A percentile compares a stretch with the other conserved stretches of the same genome.
Conservation (phyloP, 2,329 filamentous ascomycete species). For the Cladophialophora psammophila region DNA sequence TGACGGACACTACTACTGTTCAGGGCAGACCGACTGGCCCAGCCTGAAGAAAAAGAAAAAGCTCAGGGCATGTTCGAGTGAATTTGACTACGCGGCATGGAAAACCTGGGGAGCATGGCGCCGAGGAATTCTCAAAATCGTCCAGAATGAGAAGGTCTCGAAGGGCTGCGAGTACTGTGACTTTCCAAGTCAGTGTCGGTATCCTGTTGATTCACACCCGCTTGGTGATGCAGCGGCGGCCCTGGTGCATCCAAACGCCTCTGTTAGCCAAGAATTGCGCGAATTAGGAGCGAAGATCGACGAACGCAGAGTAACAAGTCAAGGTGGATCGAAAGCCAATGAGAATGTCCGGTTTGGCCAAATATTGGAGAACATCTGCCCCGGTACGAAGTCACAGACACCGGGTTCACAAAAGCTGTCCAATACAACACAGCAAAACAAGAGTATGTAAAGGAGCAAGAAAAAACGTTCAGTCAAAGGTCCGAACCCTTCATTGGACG, state of each 20-base stretch:
- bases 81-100: slow-evolving; percentile 64
- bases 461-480: slow-evolving; percentile 6
- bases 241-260: neutral
- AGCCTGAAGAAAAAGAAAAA: slow-evolving; percentile 44
- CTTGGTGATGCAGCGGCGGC: slow-evolving; percentile 1
- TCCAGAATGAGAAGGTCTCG: slow-evolving; percentile 20
- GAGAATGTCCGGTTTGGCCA: slow-evolving; percentile 29
- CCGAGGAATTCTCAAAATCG: slow-evolving; percentile 27
- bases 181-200: slow-evolving; percentile 40
- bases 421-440: slow-evolving; percentile 4
- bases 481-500: slow-evolving; percentile 6
- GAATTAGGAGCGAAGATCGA: neutral
- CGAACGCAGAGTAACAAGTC: neutral
- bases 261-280: neutral
- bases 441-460: neutral
- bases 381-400: neutral
- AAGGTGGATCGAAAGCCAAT: slow-evolving; percentile 18
- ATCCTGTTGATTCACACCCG: slow-evolving; percentile 23
- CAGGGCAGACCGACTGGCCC: slow-evolving; percentile 46
- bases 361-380: slow-evolving; percentile 23
- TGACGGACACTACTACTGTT: slow-evolving; percentile 63
- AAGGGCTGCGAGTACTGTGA: slow-evolving; percentile 38
- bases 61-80: slow-evolving; percentile 55
- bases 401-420: neutral
- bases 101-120: slow-evolving; percentile 56